Conservation (phyloP, 2,329 filamentous ascomycete genomes). For the Hypoxylon sp. region DNA sequence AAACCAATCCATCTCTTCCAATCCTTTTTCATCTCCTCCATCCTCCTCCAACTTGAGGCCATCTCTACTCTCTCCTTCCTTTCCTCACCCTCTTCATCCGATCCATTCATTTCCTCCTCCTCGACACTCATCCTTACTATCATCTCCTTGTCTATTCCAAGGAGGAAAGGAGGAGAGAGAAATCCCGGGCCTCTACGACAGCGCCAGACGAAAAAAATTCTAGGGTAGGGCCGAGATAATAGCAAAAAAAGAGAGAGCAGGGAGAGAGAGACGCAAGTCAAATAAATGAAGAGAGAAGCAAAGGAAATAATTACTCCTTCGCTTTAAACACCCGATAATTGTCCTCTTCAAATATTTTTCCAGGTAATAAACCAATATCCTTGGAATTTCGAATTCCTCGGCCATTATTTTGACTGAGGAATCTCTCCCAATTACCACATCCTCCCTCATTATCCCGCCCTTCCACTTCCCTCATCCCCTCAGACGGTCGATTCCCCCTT, state of each 20-base stretch:
- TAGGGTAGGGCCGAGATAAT: conserved; percentile 47
- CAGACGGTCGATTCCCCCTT: conserved; percentile 29
- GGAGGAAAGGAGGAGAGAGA: conserved; percentile 56
- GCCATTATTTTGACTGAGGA: conserved; percentile 51
- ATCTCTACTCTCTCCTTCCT: conserved; percentile 56
- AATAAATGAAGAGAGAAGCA: conserved; percentile 50
- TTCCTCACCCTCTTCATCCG: conserved; percentile 59
- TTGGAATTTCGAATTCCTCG: conserved; percentile 55
- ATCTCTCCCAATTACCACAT: conserved; percentile 52
- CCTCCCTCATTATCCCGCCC: conserved; percentile 44
- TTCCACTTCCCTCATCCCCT: conserved; percentile 34
- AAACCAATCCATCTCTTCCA: conserved; percentile 64
- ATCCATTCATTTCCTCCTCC: conserved; percentile 70
- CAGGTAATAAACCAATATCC: conserved; percentile 47
- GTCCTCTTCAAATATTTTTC: conserved; percentile 49
- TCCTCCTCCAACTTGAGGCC: conserved; percentile 68
- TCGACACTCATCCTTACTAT: conserved; percentile 55
- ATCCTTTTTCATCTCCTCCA: conserved; percentile 69
- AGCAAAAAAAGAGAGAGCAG: conserved; percentile 33
- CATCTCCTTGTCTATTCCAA: conserved; percentile 56
- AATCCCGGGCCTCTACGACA: conserved; percentile 44
- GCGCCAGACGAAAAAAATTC: conserved; percentile 47
- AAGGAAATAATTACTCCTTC: conserved; percentile 43
- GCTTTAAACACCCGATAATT: conserved; percentile 47
- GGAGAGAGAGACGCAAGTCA: conserved; percentile 40